A percentile compares a stretch with the other conserved stretches of the same genome.
Conservation (phyloP, 2,329 filamentous ascomycete genomes). For the Celoporthe dispersa region DNA sequence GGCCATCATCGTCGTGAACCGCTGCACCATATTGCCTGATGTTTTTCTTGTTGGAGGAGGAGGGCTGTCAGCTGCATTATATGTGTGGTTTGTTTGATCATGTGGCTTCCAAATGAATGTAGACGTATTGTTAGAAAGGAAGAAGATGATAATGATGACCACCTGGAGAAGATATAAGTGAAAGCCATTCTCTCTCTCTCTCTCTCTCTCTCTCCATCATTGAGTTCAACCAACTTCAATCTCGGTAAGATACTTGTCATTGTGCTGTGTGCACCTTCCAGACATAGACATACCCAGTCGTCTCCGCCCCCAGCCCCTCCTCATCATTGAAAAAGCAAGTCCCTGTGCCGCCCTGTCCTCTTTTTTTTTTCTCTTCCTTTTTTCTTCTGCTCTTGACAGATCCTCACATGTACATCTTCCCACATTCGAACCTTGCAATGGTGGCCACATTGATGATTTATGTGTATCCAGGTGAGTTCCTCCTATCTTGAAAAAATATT, state of each 20-base stretch:
- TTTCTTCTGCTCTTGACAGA: neutral
- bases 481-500: neutral
- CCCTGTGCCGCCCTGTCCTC: neutral
- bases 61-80: neutral
- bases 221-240: neutral
- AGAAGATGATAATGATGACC: neutral
- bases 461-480: neutral
- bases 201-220: neutral
- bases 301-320: neutral
- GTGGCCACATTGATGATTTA: neutral
- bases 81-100: neutral
- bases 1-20: conserved; percentile 4
- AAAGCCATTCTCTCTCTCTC: neutral
- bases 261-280: neutral
- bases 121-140: neutral
- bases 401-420: neutral
- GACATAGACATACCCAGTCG: neutral
- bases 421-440: neutral
- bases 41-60: neutral
- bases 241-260: neutral
- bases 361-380: too few species aligned
- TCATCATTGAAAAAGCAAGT: neutral
- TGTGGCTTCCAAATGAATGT: neutral
- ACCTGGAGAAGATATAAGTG: neutral
- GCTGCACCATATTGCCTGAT: conserved; percentile 6